phyloP scores from a whole-genome alignment of 805 yeast genomes.

The Ogataea wickerhamii region DNA sequence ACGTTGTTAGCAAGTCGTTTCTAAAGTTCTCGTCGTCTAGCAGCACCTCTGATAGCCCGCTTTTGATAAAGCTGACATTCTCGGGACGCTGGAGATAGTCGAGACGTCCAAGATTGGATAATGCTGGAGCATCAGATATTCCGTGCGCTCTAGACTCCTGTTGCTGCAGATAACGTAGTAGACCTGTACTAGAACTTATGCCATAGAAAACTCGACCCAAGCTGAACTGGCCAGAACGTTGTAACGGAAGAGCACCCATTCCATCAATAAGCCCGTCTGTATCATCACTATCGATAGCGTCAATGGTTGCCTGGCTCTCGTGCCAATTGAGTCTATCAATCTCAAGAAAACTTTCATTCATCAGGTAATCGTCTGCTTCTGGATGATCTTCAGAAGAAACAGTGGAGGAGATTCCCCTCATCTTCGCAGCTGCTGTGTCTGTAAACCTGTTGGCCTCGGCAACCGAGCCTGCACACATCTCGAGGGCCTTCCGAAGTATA shows the following conservation, averaged over 20 bases:
- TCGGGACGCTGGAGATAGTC: conserved; percentile 7
- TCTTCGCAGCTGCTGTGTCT: conserved; percentile 2
- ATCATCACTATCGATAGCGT: background rate
- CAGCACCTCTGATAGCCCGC: conserved; percentile 6
- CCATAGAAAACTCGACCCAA: conserved; percentile 41
- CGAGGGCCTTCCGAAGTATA: conserved; percentile 38
- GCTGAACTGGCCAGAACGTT: conserved; percentile 3
- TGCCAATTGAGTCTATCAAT: conserved; percentile 44
- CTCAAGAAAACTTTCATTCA: conserved; percentile 36
- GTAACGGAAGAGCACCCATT: conserved; percentile 8
- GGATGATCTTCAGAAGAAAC: background rate
- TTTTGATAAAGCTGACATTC: conserved; percentile 6
- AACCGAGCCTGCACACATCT: conserved; percentile 16
- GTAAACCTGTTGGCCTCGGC: conserved; percentile 4
- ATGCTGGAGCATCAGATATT: background rate
- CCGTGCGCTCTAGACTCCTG: background rate
- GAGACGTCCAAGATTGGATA: background rate
- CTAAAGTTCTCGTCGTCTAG: conserved; percentile 6
- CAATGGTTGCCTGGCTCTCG: conserved; percentile 31
- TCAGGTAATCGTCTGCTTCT: conserved; percentile 14
- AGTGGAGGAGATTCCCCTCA: conserved; percentile 1
- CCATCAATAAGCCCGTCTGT: conserved; percentile 9
- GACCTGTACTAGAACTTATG: conserved; percentile 48
- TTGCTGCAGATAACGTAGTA: conserved; percentile 26
- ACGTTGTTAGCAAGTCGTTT: conserved; percentile 35